A percentile compares a stretch with the other conserved stretches of the same genome.
phyloP scores from a whole-genome alignment of 169 alveolate species.

The Theileria sp. region DNA sequence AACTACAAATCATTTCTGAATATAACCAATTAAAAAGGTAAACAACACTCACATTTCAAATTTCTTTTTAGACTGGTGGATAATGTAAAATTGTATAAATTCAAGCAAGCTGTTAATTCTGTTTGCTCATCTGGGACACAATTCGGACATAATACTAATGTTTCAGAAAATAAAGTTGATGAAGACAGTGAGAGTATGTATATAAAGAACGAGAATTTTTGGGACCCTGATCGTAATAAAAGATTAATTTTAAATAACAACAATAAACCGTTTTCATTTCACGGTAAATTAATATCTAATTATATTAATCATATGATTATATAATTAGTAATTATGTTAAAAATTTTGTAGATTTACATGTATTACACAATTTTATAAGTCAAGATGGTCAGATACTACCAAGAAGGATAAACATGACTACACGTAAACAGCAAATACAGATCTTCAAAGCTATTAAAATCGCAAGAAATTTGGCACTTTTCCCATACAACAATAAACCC shows the following conservation, averaged over 20 bases:
- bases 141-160: not conserved
- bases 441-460: conserved; percentile 77
- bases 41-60: not conserved
- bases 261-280: conserved; percentile 63
- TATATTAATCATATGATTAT: not conserved
- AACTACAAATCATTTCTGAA: conserved; percentile 73
- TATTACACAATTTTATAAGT: conserved; percentile 77
- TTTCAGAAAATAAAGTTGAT: not conserved
- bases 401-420: conserved; percentile 75
- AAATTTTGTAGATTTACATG: conserved; percentile 67
- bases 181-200: conserved; percentile 3
- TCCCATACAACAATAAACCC: conserved; percentile 83
- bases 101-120: not conserved
- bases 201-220: conserved; percentile 69
- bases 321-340: not conserved
- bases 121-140: not conserved
- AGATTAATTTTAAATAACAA: conserved; percentile 69
- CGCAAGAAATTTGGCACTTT: conserved; percentile 81
- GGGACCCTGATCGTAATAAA: conserved; percentile 76
- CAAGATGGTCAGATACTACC: conserved; percentile 82
- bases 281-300: conserved; percentile 30
- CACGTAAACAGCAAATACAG: conserved; percentile 78
- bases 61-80: not conserved
- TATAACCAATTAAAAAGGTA: conserved; percentile 75
- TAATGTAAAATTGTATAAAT: conserved; percentile 8